Evolutionary conservation across 176 grass and related monocot genomes (phyloP), one percentile per base, ranked within the genome.

Genomic region (Stipa capillata): DNA sequence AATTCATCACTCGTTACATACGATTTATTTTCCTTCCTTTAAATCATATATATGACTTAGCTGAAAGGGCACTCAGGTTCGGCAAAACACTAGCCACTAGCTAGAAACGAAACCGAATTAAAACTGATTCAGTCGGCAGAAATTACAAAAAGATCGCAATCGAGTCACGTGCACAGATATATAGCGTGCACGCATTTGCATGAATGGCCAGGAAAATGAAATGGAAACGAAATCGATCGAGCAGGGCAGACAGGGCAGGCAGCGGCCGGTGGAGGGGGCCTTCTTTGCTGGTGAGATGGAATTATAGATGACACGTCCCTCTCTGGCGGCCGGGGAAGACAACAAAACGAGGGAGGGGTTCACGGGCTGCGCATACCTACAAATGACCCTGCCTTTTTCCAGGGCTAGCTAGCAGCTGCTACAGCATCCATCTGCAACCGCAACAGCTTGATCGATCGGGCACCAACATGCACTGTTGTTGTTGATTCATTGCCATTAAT

Each of bases 341-440:
- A 68, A 84, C 73, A 68, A 69, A 67, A 53, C 17, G 28, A 21
- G n/a, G 8, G 2, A n/a, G 9, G 43, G 3, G 44, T 31, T 85
- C 83, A 85, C 83, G 83, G 83, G 74, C 62, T 7, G 83, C 74
- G 16, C 73, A 50, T 59, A 23, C 20, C 18, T 70, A 50, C 82
- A 84, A 78, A 78, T 48, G 18, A 13, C 16, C 44, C 20, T 6
- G 10, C 23, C n/a, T n/a, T 47, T 73, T 40, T 21, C 57, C 29
- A 72, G 25, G 5, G 29, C 69, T 34, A n/a, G 27, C 15, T 6
- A 23, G 15, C 28, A 51, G 65, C 41, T n/a, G 41, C 67, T 21
- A 8, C n/a, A n/a, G n/a, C n/a, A n/a, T n/a, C n/a, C n/a, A n/a
- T n/a, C n/a, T n/a, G n/a, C n/a, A n/a, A n/a, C n/a, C n/a, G n/a